These are phyloP conservation scores for Colletotrichum chrysophilum DNA, from an alignment of 2,329 filamentous ascomycete species.

Conservation along the genomic window DNA sequence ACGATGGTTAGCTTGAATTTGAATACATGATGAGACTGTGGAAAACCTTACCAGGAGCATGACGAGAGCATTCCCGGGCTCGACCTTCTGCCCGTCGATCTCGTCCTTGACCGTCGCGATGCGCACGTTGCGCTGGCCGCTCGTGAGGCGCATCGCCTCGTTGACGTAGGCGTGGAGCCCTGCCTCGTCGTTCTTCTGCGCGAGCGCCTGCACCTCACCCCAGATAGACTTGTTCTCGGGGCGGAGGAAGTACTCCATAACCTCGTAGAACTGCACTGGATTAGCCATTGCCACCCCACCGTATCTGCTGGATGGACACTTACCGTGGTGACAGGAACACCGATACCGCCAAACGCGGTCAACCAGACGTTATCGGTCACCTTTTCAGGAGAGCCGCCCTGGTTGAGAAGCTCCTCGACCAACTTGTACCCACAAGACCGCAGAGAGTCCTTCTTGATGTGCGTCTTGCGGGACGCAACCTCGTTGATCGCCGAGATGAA, in stretches of 20 bases:
- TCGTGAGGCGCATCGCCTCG: conserved; percentile 47
- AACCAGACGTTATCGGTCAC: conserved; percentile 43
- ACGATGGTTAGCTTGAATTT: too few species aligned
- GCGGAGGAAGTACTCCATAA: conserved; percentile 46
- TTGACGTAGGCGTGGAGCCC: conserved; percentile 40
- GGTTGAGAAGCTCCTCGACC: conserved; percentile 39
- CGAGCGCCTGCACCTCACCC: conserved; percentile 45
- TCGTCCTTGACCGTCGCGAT: conserved; percentile 38
- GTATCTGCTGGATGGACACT: conserved; percentile 18
- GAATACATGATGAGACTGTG: too few species aligned
- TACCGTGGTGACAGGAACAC: conserved; percentile 42
- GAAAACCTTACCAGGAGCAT: conserved; percentile 40
- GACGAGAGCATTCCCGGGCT: conserved; percentile 41
- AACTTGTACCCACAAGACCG: conserved; percentile 43
- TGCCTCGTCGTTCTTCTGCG: conserved; percentile 37
- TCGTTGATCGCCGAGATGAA: conserved; percentile 32
- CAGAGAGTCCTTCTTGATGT: conserved; percentile 36
- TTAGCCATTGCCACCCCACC: background rate
- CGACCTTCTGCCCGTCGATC: background rate
- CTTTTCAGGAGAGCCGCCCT: conserved; percentile 35
- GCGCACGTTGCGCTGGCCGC: conserved; percentile 42
- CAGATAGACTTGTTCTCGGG: conserved; percentile 45
- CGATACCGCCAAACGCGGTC: conserved; percentile 43
- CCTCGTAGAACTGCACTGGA: conserved; percentile 44
- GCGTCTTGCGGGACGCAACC: conserved; percentile 30